Base-by-base conservation (phyloP, 2,329 filamentous ascomycete genomes). In the Colletotrichum brevisporum region DNA sequence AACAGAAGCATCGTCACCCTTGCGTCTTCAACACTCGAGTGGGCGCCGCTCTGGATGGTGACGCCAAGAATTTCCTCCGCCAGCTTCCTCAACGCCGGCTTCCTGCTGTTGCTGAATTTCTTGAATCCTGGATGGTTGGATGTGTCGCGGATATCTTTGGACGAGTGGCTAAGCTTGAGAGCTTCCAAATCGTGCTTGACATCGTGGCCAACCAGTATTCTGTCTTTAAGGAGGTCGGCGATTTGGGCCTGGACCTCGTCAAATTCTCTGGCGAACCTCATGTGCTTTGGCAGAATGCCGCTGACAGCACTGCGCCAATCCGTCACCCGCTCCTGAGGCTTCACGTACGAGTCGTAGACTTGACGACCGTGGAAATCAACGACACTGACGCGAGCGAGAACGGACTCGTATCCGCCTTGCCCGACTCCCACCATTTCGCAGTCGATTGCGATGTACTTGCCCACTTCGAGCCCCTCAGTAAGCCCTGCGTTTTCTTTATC, bases 391-490 rank as follows among this genome's bases (percentile, higher is more conserved):
- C 96, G 89, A 1, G 96, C 96, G 52, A 99, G 88, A 0, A 90
- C 90, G 43, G 94, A 94, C 76, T 90, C 88, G 72, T 91, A 85
- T 24, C 89, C 88, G 58, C 89, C 89, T 1, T 89, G 88, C 0
- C 92, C 93, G 13, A 97, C 89, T 55, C 95, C 96, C 27, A 99
- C 96, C 96, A 99, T 99, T 82, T 99, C 96, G 80, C 96, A 99
- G 83, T 99, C 96, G 54, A 99, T 89, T 21, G 93, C 92, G 50
- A 99, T 83, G 78, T 97, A 99, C 85, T 96, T 97, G 59, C 95
- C 96, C 21, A 95, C 83, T 61, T 94, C 89, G 43, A 92, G 82
- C 6, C 86, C 88, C 26, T 83, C 79, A 2, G 88, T 86, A 4
- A 90, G 82, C 1, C 92, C 92, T 52, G 89, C 86, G 75, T 94